phyloP scores from a whole-genome alignment of 352 stramenopile genomes.

The Stephanocyclus meneghinianus region DNA sequence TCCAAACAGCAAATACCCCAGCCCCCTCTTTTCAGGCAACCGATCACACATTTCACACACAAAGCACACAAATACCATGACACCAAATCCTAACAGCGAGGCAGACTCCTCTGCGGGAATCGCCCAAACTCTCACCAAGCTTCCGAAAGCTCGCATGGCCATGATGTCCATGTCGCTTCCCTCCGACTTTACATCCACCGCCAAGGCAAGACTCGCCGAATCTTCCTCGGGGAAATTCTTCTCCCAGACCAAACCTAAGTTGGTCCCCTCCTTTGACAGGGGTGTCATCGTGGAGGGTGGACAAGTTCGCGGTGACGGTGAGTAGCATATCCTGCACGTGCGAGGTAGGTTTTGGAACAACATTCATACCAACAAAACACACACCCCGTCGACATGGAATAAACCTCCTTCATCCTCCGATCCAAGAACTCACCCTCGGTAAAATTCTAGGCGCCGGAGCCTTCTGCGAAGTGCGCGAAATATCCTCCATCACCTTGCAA shows the following conservation, averaged over 20 bases:
- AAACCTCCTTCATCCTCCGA: neutral
- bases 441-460: conserved; percentile 47
- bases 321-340: conserved; percentile 1
- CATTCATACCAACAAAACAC: neutral
- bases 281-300: neutral
- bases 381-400: neutral
- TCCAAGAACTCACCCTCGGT: conserved; percentile 45
- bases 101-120: too few relatives aligned
- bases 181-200: conserved; percentile 14
- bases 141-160: neutral
- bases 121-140: too few relatives aligned
- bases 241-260: conserved; percentile 23
- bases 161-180: conserved; percentile 3
- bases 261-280: conserved; percentile 41
- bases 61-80: too few relatives aligned
- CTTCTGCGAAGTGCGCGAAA: conserved; percentile 60
- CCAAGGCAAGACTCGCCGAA: conserved; percentile 16
- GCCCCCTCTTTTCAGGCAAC: too few relatives aligned
- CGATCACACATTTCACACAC: too few relatives aligned
- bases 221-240: conserved; percentile 35
- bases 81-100: too few relatives aligned
- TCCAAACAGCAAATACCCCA: too few relatives aligned
- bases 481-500: conserved; percentile 31
- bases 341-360: neutral
- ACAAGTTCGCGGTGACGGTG: conserved; percentile 8